These are phyloP conservation scores for Rosellinia necatrix DNA, from an alignment of 2,329 filamentous ascomycete genomes.

Conservation along the genomic window DNA sequence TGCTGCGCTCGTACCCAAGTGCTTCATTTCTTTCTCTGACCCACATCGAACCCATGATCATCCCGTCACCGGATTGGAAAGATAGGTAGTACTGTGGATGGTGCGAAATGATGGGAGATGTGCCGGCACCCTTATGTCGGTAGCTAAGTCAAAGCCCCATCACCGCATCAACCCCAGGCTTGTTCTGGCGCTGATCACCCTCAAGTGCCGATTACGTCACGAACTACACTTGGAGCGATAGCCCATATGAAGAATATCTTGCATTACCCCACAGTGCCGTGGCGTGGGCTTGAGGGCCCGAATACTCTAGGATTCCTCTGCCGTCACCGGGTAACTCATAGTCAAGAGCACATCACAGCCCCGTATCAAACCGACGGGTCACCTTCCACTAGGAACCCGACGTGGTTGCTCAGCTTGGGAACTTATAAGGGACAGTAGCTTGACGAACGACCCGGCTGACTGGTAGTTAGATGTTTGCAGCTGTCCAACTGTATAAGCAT, in stretches of 20 bases:
- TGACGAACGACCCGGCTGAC: background rate
- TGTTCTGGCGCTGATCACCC: constrained; percentile 17
- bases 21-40: constrained; percentile 5
- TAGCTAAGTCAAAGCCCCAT: constrained; percentile 15
- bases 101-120: constrained; percentile 11
- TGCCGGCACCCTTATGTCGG: constrained; percentile 20
- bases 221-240: background rate
- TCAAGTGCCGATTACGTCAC: constrained; percentile 23
- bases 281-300: too few species aligned
- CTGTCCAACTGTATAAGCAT: background rate
- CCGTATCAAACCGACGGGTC: constrained; percentile 18
- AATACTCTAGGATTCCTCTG: background rate
- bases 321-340: background rate
- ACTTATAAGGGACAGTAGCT: background rate
- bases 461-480: background rate
- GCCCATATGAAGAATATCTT: background rate
- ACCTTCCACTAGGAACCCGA: constrained; percentile 2
- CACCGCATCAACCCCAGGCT: constrained; percentile 9
- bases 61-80: constrained; percentile 21
- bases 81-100: constrained; percentile 1
- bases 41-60: constrained; percentile 24
- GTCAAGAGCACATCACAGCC: constrained; percentile 4
- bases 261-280: background rate
- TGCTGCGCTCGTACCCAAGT: background rate
- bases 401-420: constrained; percentile 22